A percentile compares a stretch with the other conserved stretches of the same genome.
Conservation (phyloP, 805 yeast species). For the Ogataea ganodermae region DNA sequence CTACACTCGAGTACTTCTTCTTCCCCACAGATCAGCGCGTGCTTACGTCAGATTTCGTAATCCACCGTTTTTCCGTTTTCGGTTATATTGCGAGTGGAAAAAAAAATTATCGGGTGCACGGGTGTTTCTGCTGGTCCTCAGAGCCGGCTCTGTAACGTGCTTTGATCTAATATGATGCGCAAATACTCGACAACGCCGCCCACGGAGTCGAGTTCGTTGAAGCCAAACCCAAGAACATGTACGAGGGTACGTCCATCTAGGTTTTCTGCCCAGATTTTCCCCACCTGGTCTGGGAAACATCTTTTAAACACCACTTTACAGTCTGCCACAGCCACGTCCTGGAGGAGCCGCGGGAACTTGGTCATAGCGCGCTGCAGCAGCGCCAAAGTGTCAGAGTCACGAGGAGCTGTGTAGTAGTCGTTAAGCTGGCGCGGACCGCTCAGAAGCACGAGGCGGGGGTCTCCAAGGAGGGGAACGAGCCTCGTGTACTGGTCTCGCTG, state of each 20-base stretch:
- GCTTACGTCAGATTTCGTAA: conserved; percentile 12
- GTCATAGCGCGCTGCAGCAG: conserved; percentile 16
- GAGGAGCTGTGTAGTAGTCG: conserved; percentile 18
- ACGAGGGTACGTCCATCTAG: conserved; percentile 8
- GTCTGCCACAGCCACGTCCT: conserved; percentile 8
- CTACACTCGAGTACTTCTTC: background rate
- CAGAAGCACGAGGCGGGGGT: conserved; percentile 12
- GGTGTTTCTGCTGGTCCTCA: conserved; percentile 15
- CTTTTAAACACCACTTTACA: conserved; percentile 17
- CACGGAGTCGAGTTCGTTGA: conserved; percentile 18
- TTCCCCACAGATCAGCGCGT: conserved; percentile 2
- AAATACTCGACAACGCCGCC: conserved; percentile 18
- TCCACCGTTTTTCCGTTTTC: conserved; percentile 24
- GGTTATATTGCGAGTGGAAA: conserved; percentile 11
- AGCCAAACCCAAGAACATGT: conserved; percentile 21
- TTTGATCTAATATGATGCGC: conserved; percentile 8
- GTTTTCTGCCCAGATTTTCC: conserved; percentile 13
- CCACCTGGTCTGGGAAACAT: conserved; percentile 14
- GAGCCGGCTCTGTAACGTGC: conserved; percentile 7
- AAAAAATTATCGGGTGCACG: conserved; percentile 16
- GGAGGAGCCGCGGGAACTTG: conserved; percentile 20
- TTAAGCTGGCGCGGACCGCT: conserved; percentile 27
- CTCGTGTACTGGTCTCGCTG: conserved; percentile 21
- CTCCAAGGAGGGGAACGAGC: conserved; percentile 17
- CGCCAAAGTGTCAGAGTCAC: conserved; percentile 27